These are phyloP conservation scores for Lentinula novae-zelandiae DNA, from an alignment of 1,284 basidiomycete species.

Conservation along the genomic window DNA sequence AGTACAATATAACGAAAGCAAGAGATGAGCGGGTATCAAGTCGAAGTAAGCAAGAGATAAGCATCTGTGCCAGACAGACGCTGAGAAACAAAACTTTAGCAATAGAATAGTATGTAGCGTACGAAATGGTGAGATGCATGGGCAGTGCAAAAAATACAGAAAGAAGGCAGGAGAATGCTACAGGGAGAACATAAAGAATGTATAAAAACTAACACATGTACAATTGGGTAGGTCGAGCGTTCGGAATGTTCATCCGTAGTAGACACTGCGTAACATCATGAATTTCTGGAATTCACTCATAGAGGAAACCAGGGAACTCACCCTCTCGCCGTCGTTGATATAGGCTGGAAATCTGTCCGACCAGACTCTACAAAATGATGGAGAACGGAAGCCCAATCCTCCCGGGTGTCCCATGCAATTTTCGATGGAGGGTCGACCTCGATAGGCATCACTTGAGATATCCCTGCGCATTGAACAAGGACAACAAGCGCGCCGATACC, in stretches of 20 bases:
- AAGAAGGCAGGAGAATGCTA: not conserved
- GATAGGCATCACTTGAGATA: constrained; percentile 79
- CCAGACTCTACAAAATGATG: constrained; percentile 69
- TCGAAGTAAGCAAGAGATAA: not conserved
- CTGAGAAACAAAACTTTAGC: not conserved
- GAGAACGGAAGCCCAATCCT: constrained; percentile 67
- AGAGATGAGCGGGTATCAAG: too few relatives aligned
- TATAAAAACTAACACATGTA: too few relatives aligned
- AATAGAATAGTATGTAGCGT: too few relatives aligned
- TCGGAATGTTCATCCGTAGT: not conserved
- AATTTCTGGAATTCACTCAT: not conserved
- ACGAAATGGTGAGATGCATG: not conserved
- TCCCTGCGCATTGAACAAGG: constrained; percentile 67
- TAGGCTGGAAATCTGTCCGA: constrained; percentile 71
- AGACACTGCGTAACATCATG: not conserved
- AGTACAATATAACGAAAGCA: too few relatives aligned
- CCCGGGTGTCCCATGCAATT: constrained; percentile 68
- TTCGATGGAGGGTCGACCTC: constrained; percentile 72
- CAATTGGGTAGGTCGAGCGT: not conserved
- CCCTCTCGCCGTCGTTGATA: constrained; percentile 70
- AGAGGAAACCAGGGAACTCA: constrained; percentile 33
- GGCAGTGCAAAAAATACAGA: not conserved
- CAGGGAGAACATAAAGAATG: not conserved
- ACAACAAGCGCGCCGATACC: constrained; percentile 72
- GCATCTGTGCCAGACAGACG: too few relatives aligned